These are phyloP conservation scores for Boletus reticuloceps DNA, from an alignment of 768 basidiomycete genomes.

Conservation along the genomic window DNA sequence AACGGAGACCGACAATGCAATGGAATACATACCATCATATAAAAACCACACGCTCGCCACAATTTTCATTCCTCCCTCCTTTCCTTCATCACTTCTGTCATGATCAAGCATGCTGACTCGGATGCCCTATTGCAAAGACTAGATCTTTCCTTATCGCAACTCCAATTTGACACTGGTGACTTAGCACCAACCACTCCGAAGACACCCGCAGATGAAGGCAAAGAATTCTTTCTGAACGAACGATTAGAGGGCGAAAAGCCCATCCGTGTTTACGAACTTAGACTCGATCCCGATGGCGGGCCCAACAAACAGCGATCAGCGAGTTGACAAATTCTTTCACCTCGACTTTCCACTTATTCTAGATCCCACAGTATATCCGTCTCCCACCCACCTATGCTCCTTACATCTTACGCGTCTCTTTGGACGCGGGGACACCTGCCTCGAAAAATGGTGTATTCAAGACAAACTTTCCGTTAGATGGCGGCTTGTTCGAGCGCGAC, in stretches of 20 bases:
- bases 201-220: conserved; percentile 91
- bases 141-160: conserved; percentile 17
- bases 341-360: conserved; percentile 8
- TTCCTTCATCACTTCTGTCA: conserved; percentile 3
- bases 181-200: conserved; percentile 55
- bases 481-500: conserved; percentile 78
- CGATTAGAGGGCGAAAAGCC: conserved; percentile 53
- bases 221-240: conserved; percentile 78
- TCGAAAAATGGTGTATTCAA: conserved; percentile 89
- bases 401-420: conserved; percentile 86
- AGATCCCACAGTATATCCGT: conserved; percentile 76
- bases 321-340: conserved; percentile 29
- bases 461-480: conserved; percentile 96
- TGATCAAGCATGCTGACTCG: conserved; percentile 7
- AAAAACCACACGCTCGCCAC: conserved; percentile 11
- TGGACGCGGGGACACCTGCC: conserved; percentile 91
- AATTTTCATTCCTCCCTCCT: neutral
- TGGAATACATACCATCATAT: conserved; percentile 8
- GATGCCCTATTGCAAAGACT: neutral
- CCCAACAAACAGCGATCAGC: conserved; percentile 85
- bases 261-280: conserved; percentile 83
- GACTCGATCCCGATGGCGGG: conserved; percentile 86
- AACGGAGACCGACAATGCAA: conserved; percentile 5
- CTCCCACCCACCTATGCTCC: conserved; percentile 88
- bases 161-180: neutral